Conservation (phyloP, 73 alveolate genomes). For the Paramecium primaurelia region DNA sequence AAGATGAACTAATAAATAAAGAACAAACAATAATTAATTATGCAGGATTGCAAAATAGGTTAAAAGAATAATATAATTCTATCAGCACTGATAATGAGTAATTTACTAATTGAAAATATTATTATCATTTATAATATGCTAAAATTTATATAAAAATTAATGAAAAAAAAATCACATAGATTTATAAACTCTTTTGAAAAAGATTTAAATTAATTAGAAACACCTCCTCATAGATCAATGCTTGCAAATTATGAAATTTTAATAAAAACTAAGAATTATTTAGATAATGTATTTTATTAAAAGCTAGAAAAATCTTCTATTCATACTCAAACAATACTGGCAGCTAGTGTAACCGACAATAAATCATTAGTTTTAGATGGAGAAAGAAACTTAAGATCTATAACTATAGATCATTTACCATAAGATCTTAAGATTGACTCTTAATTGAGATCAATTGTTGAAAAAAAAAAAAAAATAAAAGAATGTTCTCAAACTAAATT, state of each 20-base stretch:
- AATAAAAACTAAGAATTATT: background rate
- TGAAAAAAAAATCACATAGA: background rate
- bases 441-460: background rate
- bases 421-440: background rate
- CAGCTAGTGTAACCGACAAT: background rate
- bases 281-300: background rate
- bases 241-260: background rate
- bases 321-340: background rate
- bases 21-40: background rate
- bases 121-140: background rate
- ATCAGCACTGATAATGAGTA: background rate
- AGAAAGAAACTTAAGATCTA: background rate
- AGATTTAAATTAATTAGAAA: background rate
- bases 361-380: background rate
- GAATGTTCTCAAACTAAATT: background rate
- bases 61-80: background rate
- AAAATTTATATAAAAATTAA: background rate
- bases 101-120: background rate
- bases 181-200: background rate
- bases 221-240: background rate
- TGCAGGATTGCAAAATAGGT: background rate
- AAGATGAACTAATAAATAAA: background rate
- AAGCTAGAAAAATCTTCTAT: background rate
- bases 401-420: background rate
- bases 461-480: background rate